These are phyloP conservation scores for Saccharomycopsis amapae DNA, from an alignment of 805 yeast genomes.

Conservation along the genomic window DNA sequence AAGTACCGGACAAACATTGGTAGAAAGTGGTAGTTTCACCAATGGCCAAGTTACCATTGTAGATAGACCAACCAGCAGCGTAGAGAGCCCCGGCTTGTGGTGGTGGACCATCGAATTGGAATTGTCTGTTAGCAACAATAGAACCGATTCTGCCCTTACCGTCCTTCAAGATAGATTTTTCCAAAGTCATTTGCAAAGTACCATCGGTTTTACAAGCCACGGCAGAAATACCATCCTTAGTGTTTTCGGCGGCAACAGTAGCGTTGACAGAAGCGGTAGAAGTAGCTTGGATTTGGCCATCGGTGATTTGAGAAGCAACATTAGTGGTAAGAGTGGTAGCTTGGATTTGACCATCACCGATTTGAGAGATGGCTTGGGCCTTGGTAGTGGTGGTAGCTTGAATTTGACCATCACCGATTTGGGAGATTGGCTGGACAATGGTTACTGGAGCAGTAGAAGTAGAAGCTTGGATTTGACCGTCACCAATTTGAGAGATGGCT, in stretches of 20 bases:
- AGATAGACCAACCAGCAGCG: constrained; percentile 61
- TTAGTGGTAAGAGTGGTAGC: constrained; percentile 25
- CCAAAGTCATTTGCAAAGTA: constrained; percentile 50
- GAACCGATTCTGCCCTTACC: constrained; percentile 63
- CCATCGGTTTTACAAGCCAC: constrained; percentile 41
- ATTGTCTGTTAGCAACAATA: constrained; percentile 76
- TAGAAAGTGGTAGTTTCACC: constrained; percentile 57
- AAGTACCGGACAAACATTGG: constrained; percentile 69
- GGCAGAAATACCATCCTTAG: constrained; percentile 23
- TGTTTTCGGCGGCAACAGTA: constrained; percentile 23
- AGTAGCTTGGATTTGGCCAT: constrained; percentile 41
- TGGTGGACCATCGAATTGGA: constrained; percentile 83
- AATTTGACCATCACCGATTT: constrained; percentile 34
- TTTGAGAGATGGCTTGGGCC: constrained; percentile 32
- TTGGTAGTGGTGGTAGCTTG: constrained; percentile 30
- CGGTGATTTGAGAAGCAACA: constrained; percentile 36
- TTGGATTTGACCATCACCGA: constrained; percentile 49
- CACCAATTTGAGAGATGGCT: constrained; percentile 38
- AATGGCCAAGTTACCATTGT: constrained; percentile 54
- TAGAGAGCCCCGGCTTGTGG: constrained; percentile 74
- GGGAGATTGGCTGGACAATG: constrained; percentile 27
- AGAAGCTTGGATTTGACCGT: constrained; percentile 41
- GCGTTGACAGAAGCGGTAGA: constrained; percentile 19
- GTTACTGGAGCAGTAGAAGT: constrained; percentile 28
- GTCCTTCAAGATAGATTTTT: constrained; percentile 47